phyloP scores from a whole-genome alignment of 306 rosid genomes.

The Prinsepia uniflora region DNA sequence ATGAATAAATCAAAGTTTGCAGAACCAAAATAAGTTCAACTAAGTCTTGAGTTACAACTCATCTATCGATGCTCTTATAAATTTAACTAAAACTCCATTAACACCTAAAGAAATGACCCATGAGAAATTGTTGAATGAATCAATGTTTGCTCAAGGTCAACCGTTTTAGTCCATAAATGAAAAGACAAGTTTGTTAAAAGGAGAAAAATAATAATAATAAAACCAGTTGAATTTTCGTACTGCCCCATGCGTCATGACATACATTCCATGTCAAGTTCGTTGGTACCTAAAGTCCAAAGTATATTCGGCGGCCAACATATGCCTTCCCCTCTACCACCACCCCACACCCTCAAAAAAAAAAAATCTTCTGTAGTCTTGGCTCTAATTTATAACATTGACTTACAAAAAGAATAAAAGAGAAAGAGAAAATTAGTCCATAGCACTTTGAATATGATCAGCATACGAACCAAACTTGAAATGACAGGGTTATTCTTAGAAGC shows the following conservation, averaged over 20 bases:
- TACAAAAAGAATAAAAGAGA: not conserved
- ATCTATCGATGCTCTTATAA: no score
- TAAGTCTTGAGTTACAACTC: no score
- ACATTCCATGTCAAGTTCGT: not conserved
- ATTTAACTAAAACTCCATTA: no score
- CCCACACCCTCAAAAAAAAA: no score
- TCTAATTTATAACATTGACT: not conserved
- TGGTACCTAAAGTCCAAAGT: not conserved
- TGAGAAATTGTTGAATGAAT: no score
- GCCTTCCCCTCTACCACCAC: not conserved
- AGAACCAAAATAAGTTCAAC: no score
- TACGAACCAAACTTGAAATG: no score
- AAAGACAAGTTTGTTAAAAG: not conserved
- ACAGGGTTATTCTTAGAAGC: not conserved
- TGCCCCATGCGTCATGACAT: not conserved
- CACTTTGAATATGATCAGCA: not conserved
- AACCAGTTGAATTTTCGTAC: conserved; percentile 2
- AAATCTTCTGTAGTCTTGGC: no score
- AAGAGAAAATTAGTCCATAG: not conserved
- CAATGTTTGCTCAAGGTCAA: not conserved
- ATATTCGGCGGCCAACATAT: not conserved
- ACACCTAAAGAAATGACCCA: no score
- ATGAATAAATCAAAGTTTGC: no score
- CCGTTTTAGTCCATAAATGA: not conserved
- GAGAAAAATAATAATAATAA: not conserved